phyloP scores from a whole-genome alignment of 345 rosid species.

The Lumnitzera littorea region DNA sequence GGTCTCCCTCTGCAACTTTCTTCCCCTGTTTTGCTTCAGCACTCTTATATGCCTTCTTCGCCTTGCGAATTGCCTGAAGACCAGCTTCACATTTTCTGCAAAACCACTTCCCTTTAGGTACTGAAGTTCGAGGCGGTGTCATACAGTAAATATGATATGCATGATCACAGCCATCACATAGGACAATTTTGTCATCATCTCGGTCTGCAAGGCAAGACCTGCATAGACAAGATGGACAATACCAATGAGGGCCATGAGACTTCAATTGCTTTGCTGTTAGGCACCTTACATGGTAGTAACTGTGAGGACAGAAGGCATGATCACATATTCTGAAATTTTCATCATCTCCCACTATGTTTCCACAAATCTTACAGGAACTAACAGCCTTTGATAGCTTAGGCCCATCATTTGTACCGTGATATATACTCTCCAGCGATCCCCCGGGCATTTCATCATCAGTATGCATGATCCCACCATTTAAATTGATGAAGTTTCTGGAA shows the following conservation, averaged over 20 bases:
- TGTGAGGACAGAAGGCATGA: constrained; percentile 51
- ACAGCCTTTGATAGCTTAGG: constrained; percentile 10
- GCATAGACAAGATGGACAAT: constrained; percentile 91
- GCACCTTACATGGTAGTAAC: constrained; percentile 77
- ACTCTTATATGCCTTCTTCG: constrained; percentile 35
- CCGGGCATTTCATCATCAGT: constrained; percentile 21
- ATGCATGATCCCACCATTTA: constrained; percentile 11
- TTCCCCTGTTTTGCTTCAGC: constrained; percentile 11
- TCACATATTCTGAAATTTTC: constrained; percentile 49
- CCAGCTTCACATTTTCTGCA: constrained; percentile 64
- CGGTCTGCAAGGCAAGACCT: constrained; percentile 63
- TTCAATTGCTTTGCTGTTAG: constrained; percentile 55
- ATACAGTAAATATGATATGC: constrained; percentile 87
- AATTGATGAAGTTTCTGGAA: constrained; percentile 20
- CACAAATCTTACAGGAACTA: constrained; percentile 53
- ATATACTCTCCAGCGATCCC: constrained; percentile 37
- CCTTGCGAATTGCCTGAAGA: constrained; percentile 40
- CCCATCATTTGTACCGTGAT: constrained; percentile 26
- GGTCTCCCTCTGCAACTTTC: constrained; percentile 10
- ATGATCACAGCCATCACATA: constrained; percentile 90
- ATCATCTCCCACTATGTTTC: constrained; percentile 29
- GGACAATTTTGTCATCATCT: constrained; percentile 70
- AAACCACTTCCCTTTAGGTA: constrained; percentile 78
- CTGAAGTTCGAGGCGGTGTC: constrained; percentile 45
- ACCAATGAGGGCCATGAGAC: constrained; percentile 61